Base-by-base conservation (phyloP, 257 asterid genomes). In the Petunia secreta region DNA sequence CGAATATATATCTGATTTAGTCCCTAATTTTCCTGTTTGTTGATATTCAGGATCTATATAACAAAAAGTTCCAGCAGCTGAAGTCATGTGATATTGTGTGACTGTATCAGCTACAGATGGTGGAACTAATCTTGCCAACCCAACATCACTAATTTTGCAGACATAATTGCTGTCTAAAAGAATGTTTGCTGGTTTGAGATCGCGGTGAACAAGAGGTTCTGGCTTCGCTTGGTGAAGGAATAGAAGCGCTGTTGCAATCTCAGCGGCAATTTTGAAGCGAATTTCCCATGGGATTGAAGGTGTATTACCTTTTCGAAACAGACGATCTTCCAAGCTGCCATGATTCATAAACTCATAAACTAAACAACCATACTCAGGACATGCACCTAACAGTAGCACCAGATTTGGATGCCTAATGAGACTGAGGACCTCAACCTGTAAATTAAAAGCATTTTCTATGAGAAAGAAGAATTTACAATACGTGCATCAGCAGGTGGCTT, bases 181-280 rank as follows among this genome's bases (percentile, higher is more conserved):
- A 80, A 93, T 89, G 87, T 93, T 93, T 69, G 86, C 93, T 0
- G 97, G 98, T 84, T 93, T 93, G n/a, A 92, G 87, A 80, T 93
- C 97, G 0, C 96, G 91, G 80, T 93, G 98, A 36, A 93, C 96
- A 0, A 93, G 90, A 38, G 98, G 96, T 46, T 93, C 95, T 5
- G 98, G 98, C 67, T 90, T 93, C 67, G 92, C 77, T 81, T 93
- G 96, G 90, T 93, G 98, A 62, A 93, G 97, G 83, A 93, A 92
- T 39, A 92, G 89, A 3, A 93, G 90, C 1, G 88, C 97, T 0
- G 96, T 92, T 14, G 93, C 96, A 48, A 93, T 92, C 40, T 92
- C 97, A 2, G 92, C 87, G 0, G 96, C 93, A 2, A 93, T 50
- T 85, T 86, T 89, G 90, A 93, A 92, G n/a, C 98, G 86, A 5